Evolutionary conservation across 768 basidiomycete species (phyloP).

Genomic region (Collybiopsis luxurians): DNA sequence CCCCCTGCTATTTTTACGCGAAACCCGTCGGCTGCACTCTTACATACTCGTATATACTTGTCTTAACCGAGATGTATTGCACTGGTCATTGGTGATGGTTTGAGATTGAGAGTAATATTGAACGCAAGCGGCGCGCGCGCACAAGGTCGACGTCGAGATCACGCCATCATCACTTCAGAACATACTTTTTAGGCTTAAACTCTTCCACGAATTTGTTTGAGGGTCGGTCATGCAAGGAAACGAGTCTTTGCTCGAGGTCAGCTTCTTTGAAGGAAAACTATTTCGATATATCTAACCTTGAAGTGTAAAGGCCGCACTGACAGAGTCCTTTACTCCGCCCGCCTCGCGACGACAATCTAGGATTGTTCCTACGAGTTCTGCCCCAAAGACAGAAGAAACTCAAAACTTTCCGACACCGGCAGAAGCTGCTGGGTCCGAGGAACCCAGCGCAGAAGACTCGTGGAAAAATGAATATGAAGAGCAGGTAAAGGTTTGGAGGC

Average conservation of each 20-base stretch:
- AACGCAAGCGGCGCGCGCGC: too few relatives aligned
- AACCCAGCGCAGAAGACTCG: slow-evolving; percentile 31
- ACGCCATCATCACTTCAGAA: not conserved
- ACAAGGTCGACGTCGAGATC: not conserved
- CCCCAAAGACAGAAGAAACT: not conserved
- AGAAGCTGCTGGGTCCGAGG: slow-evolving; percentile 12
- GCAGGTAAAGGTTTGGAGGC: slow-evolving; percentile 68
- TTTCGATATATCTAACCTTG: not conserved
- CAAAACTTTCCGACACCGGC: slow-evolving; percentile 1
- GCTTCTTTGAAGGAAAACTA: not conserved
- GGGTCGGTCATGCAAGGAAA: not conserved
- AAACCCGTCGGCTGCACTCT: too few relatives aligned
- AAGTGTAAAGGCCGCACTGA: slow-evolving; percentile 28
- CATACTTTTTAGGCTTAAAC: not conserved
- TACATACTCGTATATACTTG: too few relatives aligned
- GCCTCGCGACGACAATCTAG: slow-evolving; percentile 24
- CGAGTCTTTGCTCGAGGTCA: slow-evolving; percentile 15
- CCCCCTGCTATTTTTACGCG: too few relatives aligned
- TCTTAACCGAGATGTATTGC: too few relatives aligned
- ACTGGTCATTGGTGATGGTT: too few relatives aligned
- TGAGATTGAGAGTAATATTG: too few relatives aligned
- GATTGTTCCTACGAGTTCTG: slow-evolving; percentile 1
- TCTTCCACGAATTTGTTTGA: not conserved
- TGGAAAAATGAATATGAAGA: slow-evolving; percentile 73
- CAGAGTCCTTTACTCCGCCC: slow-evolving; percentile 28